These are phyloP conservation scores for Przewalskia tangutica DNA, from an alignment of 257 asterid genomes.

Conservation along the genomic window DNA sequence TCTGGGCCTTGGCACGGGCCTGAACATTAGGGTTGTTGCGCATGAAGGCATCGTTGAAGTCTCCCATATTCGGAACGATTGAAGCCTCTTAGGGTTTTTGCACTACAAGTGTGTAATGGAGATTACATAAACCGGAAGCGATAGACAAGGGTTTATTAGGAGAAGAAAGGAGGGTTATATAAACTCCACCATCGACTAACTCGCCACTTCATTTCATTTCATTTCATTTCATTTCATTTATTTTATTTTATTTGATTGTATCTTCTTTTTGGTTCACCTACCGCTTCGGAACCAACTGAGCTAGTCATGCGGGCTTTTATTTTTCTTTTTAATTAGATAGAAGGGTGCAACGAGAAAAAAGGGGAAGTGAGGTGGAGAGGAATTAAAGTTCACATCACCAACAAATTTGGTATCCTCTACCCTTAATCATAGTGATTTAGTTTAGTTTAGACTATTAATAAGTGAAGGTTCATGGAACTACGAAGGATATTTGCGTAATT, in stretches of 20 bases:
- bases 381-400: background rate
- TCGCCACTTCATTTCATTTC: background rate
- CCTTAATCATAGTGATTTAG: too few relatives aligned
- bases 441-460: too few relatives aligned
- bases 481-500: too few relatives aligned
- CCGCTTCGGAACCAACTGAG: too few relatives aligned
- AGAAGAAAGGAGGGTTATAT: background rate
- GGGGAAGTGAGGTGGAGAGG: background rate
- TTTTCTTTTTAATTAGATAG: background rate
- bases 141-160: slow-evolving; percentile 1
- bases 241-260: background rate
- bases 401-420: too few relatives aligned
- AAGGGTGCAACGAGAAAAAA: background rate
- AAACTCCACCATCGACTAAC: background rate
- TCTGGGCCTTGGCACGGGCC: slow-evolving; percentile 94
- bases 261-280: too few relatives aligned
- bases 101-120: background rate
- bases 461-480: too few relatives aligned
- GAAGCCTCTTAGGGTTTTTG: slow-evolving; percentile 17
- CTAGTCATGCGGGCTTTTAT: too few relatives aligned
- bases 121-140: slow-evolving; percentile 2
- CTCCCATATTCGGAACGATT: slow-evolving; percentile 51
- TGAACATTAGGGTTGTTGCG: slow-evolving; percentile 89
- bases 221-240: background rate
- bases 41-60: slow-evolving; percentile 76